Base-by-base conservation (phyloP, 2,329 filamentous ascomycete genomes). In the Stemphylium beticola region DNA sequence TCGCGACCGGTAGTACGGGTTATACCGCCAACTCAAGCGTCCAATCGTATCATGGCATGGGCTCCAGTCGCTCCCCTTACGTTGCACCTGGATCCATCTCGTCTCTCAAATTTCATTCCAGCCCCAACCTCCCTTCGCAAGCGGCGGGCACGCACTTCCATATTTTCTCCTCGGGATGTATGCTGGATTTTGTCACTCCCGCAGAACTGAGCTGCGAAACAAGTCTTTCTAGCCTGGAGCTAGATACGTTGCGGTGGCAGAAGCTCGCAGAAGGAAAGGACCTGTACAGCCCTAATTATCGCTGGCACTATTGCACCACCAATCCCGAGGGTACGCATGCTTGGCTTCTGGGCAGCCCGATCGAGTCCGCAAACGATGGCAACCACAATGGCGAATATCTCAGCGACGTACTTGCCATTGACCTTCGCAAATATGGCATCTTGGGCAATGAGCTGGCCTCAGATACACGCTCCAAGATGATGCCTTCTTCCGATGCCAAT, bases 271-370 rank as follows among this genome's bases (percentile, higher is more conserved):
- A 97, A 68, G 95, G 95, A 3, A 89, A 91, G 44, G 95, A 99
- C 71, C 88, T 99, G 31, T 99, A 97, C 77, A 90, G 90, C 64
- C 81, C 87, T 0, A 91, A 90, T n/a, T 98, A 95, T 74, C 87
- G 93, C 55, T 99, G 95, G 95, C 93, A 98, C 74, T 99, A 99
- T 73, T 98, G 95, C 74, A 96, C 92, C 3, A 90, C 97, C 77
- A 96, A 97, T 71, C 88, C 95, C 57, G 91, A 96, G 66, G 93
- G 93, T 5, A 97, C 95, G 6, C 96, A 96, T 72, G 95, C 92
- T 7, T 99, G 95, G 93, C 81, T 99, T 20, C 83, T 99, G n/a
- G 95, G 95, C 8, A 97, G 92, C 68, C 90, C 90, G 2, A 88
- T 90, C 3, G 92, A 96, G 60, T 79, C 83, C 36, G 78, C 83